phyloP scores from a whole-genome alignment of 2,329 filamentous ascomycete genomes.

The Falciphora oryzae region DNA sequence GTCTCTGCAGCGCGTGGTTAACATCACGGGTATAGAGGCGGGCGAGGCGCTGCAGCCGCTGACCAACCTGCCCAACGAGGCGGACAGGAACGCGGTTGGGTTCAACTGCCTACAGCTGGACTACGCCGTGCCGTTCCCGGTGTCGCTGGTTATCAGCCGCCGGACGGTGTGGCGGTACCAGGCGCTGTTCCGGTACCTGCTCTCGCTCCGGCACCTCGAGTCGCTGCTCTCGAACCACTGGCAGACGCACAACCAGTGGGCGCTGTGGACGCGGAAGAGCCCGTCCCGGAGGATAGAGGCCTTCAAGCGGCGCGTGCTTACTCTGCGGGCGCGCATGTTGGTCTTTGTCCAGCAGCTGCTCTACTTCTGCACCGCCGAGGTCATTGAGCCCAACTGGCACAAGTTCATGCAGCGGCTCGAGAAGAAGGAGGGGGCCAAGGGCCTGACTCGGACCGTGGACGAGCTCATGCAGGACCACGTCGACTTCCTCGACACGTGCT shows the following conservation, averaged over 20 bases:
- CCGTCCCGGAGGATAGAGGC: conserved; percentile 69
- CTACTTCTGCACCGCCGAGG: conserved; percentile 95
- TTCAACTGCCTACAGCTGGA: conserved; percentile 93
- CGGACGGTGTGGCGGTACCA: conserved; percentile 98
- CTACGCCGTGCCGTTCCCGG: conserved; percentile 88
- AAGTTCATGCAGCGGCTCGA: conserved; percentile 84
- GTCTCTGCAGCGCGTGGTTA: conserved; percentile 92
- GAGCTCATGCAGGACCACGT: conserved; percentile 99
- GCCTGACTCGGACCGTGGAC: conserved; percentile 70
- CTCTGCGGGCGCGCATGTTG: conserved; percentile 85
- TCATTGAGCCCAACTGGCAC: conserved; percentile 97
- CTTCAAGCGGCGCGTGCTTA: conserved; percentile 93
- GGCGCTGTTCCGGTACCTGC: conserved; percentile 86
- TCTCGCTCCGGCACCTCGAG: conserved; percentile 86
- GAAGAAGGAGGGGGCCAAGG: conserved; percentile 45
- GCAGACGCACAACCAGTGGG: conserved; percentile 79
- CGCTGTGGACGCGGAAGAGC: conserved; percentile 77
- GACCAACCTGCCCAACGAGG: conserved; percentile 45
- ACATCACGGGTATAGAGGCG: conserved; percentile 91
- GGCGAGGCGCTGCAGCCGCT: conserved; percentile 75
- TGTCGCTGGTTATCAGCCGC: conserved; percentile 90
- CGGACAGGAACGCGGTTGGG: conserved; percentile 73
- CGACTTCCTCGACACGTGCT: conserved; percentile 92
- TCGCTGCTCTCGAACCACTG: conserved; percentile 80
- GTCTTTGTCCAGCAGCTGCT: conserved; percentile 95